phyloP scores from a whole-genome alignment of 495 filamentous ascomycete genomes.

The Wilcoxina mikolae region DNA sequence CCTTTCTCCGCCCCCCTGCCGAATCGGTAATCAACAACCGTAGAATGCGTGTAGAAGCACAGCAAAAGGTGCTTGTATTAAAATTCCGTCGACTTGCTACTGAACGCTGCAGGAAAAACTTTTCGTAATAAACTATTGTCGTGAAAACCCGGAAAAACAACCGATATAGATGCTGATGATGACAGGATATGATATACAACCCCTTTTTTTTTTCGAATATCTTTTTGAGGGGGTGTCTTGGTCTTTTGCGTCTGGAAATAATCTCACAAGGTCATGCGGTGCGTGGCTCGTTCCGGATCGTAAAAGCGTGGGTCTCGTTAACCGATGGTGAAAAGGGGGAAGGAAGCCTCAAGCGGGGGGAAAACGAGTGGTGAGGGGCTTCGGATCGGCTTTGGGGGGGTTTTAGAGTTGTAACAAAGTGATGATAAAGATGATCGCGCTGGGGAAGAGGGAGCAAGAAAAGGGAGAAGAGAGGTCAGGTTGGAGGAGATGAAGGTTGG shows the following conservation, averaged over 20 bases:
- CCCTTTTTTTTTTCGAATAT: neutral
- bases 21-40: neutral
- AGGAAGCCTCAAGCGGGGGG: constrained; percentile 14
- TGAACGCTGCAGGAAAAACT: constrained; percentile 1
- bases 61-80: neutral
- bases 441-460: neutral
- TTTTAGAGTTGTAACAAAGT: too few species aligned
- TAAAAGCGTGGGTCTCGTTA: constrained; percentile 13
- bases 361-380: constrained; percentile 4
- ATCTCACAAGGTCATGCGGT: constrained; percentile 32
- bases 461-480: constrained; percentile 3
- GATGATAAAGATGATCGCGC: neutral
- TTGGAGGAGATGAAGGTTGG: neutral
- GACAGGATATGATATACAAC: constrained; percentile 3
- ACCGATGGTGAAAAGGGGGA: constrained; percentile 11
- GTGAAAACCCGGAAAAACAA: constrained; percentile 10
- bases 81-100: neutral
- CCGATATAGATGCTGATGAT: constrained; percentile 10
- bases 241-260: constrained; percentile 14
- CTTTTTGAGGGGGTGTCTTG: neutral
- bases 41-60: too few species aligned
- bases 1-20: neutral
- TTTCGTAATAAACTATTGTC: constrained; percentile 4
- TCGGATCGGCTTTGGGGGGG: neutral
- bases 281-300: constrained; percentile 14